Evolutionary conservation across 129 eudicot species (phyloP), one percentile per base, ranked within the genome.

Genomic region (Lonicera japonica): DNA sequence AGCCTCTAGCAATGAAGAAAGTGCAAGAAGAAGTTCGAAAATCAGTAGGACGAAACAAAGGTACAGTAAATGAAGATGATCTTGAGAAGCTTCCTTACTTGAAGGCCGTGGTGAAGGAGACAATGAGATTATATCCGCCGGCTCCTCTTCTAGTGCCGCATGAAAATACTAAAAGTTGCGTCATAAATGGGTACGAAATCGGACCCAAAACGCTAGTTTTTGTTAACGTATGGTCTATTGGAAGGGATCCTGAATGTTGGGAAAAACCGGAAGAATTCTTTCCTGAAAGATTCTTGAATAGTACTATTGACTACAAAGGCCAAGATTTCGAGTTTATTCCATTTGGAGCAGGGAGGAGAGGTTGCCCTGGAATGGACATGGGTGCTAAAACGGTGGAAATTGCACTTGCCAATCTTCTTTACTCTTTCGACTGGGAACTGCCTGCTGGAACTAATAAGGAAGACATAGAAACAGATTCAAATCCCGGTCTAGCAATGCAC

Each of bases 171-270:
- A 57, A 61, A 11, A 63, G 64, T 8, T 57, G 63, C 17, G 45
- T 21, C 13, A 10, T 80, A 63, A 56, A 75, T 23, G 75, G 78
- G 0, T 80, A 71, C 25, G 64, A 63, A 53, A 75, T 80, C 20
- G 12, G 66, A 22, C 69, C 75, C 0, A 80, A 67, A 54, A 80
- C 81, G 8, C 12, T 75, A 23, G 82, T 75, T 15, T 80, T 58
- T 46, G 69, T 80, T 8, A 80, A 80, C 21, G 77, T 41, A 4
- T 75, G 64, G 75, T 75, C 78, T 41, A 75, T 80, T 15, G 85
- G 81, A 9, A 69, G 85, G 46, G 85, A 80, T 29, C 86, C 86
- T 23, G 22, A 75, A 72, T 23, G 15, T 51, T 80, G 86, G 86
- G 77, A 72, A 25, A 48, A 68, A 3, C 75, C 81, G 1, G 68